Conservation (phyloP, 202 grass and related monocot species). For the Saccharum hybrid region DNA sequence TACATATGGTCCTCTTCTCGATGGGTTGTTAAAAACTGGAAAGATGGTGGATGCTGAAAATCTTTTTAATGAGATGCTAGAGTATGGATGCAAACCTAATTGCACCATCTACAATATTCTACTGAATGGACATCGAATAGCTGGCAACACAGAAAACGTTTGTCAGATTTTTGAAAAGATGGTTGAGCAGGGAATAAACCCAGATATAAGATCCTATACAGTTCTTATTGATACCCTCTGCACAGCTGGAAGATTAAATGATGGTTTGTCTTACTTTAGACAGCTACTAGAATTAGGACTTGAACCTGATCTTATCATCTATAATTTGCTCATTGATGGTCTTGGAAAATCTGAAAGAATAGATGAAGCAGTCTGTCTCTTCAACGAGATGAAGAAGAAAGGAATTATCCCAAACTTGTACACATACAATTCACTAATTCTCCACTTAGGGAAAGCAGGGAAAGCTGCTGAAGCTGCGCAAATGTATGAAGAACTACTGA, state of each 20-base stretch:
- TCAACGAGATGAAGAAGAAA: slow-evolving; percentile 77
- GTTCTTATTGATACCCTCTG: slow-evolving; percentile 71
- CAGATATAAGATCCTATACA: slow-evolving; percentile 92
- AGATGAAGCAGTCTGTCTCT: slow-evolving; percentile 67
- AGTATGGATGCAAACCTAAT: slow-evolving; percentile 78
- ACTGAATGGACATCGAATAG: slow-evolving; percentile 74
- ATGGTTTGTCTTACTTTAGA: slow-evolving; percentile 73
- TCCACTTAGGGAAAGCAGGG: slow-evolving; percentile 78
- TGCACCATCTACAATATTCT: slow-evolving; percentile 92
- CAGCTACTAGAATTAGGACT: slow-evolving; percentile 60
- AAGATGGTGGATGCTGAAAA: slow-evolving; percentile 73
- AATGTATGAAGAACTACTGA: slow-evolving; percentile 84
- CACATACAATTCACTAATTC: slow-evolving; percentile 91
- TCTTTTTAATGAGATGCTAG: slow-evolving; percentile 78
- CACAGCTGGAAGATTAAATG: slow-evolving; percentile 53
- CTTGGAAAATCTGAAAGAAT: slow-evolving; percentile 74
- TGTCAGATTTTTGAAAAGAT: slow-evolving; percentile 72
- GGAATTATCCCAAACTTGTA: slow-evolving; percentile 81
- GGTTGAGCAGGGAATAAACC: slow-evolving; percentile 72
- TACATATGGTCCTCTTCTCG: slow-evolving; percentile 91
- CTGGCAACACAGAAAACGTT: slow-evolving; percentile 67
- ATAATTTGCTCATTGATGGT: slow-evolving; percentile 88
- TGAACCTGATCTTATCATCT: slow-evolving; percentile 80
- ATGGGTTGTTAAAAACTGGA: slow-evolving; percentile 81
- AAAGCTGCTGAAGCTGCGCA: slow-evolving; percentile 68